Conservation (phyloP, 2,329 filamentous ascomycete genomes). For the Aspergillus calidoustus region DNA sequence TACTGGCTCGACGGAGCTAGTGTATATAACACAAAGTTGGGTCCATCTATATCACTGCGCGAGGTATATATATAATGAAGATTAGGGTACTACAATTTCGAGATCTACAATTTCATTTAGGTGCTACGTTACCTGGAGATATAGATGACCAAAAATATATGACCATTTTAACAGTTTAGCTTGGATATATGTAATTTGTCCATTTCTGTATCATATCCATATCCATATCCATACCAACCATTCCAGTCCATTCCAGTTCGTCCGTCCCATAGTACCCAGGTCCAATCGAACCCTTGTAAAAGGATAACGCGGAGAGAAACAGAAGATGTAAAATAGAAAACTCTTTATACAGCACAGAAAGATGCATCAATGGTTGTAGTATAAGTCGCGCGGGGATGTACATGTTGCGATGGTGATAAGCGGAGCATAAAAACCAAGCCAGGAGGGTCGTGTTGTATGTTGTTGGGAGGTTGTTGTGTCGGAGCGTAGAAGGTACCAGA, state of each 20-base stretch:
- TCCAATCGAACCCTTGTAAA: conserved; percentile 1
- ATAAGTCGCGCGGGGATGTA: conserved; percentile 12
- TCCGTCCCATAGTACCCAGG: conserved; percentile 2
- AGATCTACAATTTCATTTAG: too few relatives aligned
- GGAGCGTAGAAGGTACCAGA: background rate
- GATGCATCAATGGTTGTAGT: conserved; percentile 1
- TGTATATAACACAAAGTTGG: background rate
- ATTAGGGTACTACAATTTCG: too few relatives aligned
- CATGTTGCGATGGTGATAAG: conserved; percentile 10
- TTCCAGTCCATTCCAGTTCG: background rate
- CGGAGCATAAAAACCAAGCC: background rate
- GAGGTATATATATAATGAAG: background rate
- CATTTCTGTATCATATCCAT: conserved; percentile 1
- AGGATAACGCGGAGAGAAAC: background rate
- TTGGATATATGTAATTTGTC: background rate
- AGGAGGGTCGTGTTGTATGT: background rate
- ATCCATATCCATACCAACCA: conserved; percentile 3
- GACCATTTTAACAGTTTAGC: background rate
- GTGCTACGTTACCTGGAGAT: too few relatives aligned
- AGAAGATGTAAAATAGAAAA: background rate
- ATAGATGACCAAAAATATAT: too few relatives aligned
- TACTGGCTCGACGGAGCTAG: too few relatives aligned
- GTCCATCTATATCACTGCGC: background rate
- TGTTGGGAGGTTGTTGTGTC: background rate
- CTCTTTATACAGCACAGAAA: conserved; percentile 18